A percentile compares a stretch with the other conserved stretches of the same genome.
Conservation (phyloP, 2,329 filamentous ascomycete species). For the Microcera coccophila region DNA sequence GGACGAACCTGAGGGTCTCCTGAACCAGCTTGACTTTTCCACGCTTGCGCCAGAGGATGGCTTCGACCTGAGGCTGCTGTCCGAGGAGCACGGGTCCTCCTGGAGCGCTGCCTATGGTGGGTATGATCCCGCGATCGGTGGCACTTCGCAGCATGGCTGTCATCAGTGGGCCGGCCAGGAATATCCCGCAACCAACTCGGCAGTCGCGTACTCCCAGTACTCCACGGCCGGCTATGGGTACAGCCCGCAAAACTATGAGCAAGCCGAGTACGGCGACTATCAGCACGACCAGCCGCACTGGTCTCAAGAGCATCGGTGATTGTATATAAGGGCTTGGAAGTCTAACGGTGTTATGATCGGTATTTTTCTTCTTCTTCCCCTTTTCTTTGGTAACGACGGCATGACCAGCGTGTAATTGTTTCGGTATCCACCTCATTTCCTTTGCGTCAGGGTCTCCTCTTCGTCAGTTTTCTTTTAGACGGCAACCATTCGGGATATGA, state of each 20-base stretch:
- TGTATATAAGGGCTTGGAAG: too few relatives aligned
- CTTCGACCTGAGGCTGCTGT: slow-evolving; percentile 28
- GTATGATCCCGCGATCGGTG: slow-evolving; percentile 13
- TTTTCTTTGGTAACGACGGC: too few relatives aligned
- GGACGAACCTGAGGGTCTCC: slow-evolving; percentile 20
- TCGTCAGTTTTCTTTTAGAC: too few relatives aligned
- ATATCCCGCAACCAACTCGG: slow-evolving; percentile 6
- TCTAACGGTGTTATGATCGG: too few relatives aligned
- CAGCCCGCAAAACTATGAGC: background rate
- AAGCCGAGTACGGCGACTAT: slow-evolving; percentile 14
- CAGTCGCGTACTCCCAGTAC: slow-evolving; percentile 17
- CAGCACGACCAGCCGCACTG: slow-evolving; percentile 17
- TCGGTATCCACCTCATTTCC: too few relatives aligned
- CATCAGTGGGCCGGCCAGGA: slow-evolving; percentile 4
- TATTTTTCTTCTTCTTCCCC: too few relatives aligned
- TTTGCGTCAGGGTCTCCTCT: too few relatives aligned
- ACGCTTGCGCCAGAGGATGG: slow-evolving; percentile 29
- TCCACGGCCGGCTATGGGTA: slow-evolving; percentile 3
- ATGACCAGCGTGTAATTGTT: too few relatives aligned
- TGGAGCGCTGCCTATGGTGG: slow-evolving; percentile 21
- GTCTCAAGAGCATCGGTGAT: slow-evolving; percentile 2
- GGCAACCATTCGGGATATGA: too few relatives aligned
- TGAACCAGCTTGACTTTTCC: slow-evolving; percentile 28
- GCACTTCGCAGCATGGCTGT: slow-evolving; percentile 13
- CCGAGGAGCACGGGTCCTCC: slow-evolving; percentile 1